A percentile compares a stretch with the other conserved stretches of the same genome.
Evolutionary conservation across 192 early-diverging fungal species (phyloP).

Genomic region (Cladochytrium replicatum): DNA sequence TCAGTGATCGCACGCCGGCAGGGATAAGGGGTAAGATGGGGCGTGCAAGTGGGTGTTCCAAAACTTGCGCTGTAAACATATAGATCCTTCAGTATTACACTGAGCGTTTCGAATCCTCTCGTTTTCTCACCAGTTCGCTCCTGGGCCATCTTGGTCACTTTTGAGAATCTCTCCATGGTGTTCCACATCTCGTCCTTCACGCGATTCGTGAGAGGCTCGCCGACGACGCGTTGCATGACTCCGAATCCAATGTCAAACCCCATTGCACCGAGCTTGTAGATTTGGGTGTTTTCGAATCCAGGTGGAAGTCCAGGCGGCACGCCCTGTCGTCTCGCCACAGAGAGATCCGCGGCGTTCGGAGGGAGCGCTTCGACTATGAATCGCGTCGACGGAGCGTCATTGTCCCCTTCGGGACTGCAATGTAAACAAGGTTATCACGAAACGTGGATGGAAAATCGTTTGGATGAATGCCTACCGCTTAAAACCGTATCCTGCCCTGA

Average conservation of each 20-base stretch:
- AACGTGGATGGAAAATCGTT: too few species aligned
- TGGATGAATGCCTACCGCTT: too few species aligned
- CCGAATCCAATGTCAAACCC: constrained; percentile 23
- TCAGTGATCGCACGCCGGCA: constrained; percentile 20
- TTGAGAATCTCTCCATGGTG: constrained; percentile 32
- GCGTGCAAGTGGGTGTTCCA: constrained; percentile 41
- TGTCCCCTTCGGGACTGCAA: not conserved
- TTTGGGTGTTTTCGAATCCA: constrained; percentile 15
- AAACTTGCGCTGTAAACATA: constrained; percentile 24
- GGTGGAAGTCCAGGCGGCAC: constrained; percentile 18
- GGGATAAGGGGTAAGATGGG: constrained; percentile 40
- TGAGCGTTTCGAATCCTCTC: too few species aligned
- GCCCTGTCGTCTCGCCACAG: too few species aligned
- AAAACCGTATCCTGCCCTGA: constrained; percentile 12
- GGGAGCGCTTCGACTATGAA: too few species aligned
- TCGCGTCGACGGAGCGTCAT: not conserved
- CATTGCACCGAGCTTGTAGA: constrained; percentile 31
- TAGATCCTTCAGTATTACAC: not conserved
- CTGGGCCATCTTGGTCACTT: constrained; percentile 35
- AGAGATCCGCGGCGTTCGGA: too few species aligned
- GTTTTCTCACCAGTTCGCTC: constrained; percentile 26
- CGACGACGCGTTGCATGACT: constrained; percentile 19
- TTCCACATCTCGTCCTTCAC: constrained; percentile 38
- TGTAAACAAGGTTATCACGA: too few species aligned
- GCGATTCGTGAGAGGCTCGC: not conserved